Base-by-base conservation (phyloP, 768 basidiomycete species). In the Nidularia pulvinata region DNA sequence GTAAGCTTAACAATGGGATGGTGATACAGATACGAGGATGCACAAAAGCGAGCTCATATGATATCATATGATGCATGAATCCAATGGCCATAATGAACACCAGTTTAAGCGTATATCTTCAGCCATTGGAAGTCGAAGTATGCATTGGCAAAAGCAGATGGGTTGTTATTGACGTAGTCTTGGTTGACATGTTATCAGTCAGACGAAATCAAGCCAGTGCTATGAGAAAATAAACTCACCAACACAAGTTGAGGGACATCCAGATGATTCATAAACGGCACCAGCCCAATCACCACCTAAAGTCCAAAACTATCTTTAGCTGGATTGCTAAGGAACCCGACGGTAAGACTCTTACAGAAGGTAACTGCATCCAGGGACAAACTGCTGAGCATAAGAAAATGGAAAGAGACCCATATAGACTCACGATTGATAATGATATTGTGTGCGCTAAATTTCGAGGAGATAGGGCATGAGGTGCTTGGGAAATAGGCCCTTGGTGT, bases 61-160 rank as follows among this genome's bases (percentile, higher is more conserved):
- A 19, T 19, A 19, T 19, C 19, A 19, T 19, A 19, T 19, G 19
- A 19, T 19, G 19, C 19, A 19, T 19, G 19, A 19, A 19, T 19
- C 19, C 19, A 19, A 19, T 19, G 19, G 19, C 19, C 1, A 19
- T 19, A 19, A 19, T 19, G 19, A 19, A 19, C 19, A 19, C 19
- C 19, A 19, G 19, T 19, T 19, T 19, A 19, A 16, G 49, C 54
- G 56, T 75, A 77, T 19, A 76, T 66, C 54, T 77, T 80, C 50
- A 91, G 66, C 48, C 79, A 81, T 46, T 78, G 76, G 64, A 93
- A 79, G 44, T 89, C 82, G 70, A 89, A 92, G 73, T 84, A 91
- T 0, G 91, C 88, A 33, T 87, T 71, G 7, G 59, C 57, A 69
- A 91, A 91, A 9, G 84, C 85, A 3, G 68, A 65, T 1, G 90